A percentile compares a stretch with the other conserved stretches of the same genome.
Conservation (phyloP, 2,329 filamentous ascomycete genomes). For the Aspergillus versicolor region DNA sequence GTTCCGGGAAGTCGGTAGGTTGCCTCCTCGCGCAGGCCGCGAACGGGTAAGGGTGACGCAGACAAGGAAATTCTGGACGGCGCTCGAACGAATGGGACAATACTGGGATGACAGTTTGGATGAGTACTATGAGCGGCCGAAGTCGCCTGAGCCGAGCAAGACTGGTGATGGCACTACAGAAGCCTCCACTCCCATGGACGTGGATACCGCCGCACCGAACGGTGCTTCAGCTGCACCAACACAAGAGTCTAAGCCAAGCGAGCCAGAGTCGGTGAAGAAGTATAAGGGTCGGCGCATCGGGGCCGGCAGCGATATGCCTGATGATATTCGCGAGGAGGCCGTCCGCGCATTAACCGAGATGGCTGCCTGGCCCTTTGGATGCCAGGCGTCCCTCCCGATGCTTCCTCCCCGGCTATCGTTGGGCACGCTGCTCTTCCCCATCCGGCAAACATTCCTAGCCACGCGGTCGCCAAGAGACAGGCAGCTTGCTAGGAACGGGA, state of each 20-base stretch:
- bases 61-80: constrained; percentile 61
- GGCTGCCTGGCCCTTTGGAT: constrained; percentile 58
- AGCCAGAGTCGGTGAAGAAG: constrained; percentile 22
- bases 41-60: constrained; percentile 53
- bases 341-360: constrained; percentile 59
- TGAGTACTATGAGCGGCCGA: constrained; percentile 50
- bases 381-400: constrained; percentile 50
- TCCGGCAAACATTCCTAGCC: constrained; percentile 56
- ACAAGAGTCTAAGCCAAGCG: not conserved
- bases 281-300: constrained; percentile 62
- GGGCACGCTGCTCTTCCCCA: constrained; percentile 54
- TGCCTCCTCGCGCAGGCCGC: constrained; percentile 44
- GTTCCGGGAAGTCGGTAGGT: constrained; percentile 55
- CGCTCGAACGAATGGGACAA: constrained; percentile 58
- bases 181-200: constrained; percentile 23
- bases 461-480: constrained; percentile 55
- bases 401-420: constrained; percentile 50
- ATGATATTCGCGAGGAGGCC: constrained; percentile 56
- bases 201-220: constrained; percentile 17
- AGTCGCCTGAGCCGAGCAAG: constrained; percentile 21
- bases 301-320: constrained; percentile 59
- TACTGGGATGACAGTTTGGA: constrained; percentile 64
- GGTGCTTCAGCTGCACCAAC: not conserved
- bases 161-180: constrained; percentile 17
- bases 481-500: constrained; percentile 52